Evolutionary conservation across 129 eudicot species (phyloP).

Genomic region (Helianthus annuus): DNA sequence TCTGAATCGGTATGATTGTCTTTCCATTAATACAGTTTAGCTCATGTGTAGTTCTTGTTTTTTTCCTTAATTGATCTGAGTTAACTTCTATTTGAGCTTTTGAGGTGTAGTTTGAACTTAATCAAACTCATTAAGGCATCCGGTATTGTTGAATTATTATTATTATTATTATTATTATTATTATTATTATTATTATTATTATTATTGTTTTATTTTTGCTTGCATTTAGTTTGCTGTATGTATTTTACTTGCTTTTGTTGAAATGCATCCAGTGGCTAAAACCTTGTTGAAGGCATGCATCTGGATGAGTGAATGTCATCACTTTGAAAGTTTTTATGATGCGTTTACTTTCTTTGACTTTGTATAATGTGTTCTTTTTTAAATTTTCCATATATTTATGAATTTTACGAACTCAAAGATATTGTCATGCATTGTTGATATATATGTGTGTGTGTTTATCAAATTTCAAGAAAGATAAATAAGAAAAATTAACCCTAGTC

Average conservation of each 20-base stretch:
- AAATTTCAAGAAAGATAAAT: background rate
- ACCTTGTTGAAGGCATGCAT: background rate
- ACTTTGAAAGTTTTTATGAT: background rate
- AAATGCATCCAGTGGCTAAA: conserved; percentile 2
- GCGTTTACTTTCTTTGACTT: background rate
- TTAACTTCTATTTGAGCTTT: background rate
- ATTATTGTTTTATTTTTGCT: no score
- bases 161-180: no score
- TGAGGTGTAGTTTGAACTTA: background rate
- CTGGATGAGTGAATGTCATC: no score
- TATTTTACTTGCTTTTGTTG: conserved; percentile 9
- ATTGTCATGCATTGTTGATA: background rate
- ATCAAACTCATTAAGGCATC: background rate
- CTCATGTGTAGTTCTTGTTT: background rate
- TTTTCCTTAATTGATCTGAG: background rate
- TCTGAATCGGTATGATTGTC: conserved; percentile 53
- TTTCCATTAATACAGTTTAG: conserved; percentile 8
- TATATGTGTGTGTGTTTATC: background rate
- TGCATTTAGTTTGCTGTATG: background rate
- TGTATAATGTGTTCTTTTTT: background rate
- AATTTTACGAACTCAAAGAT: background rate
- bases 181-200: no score
- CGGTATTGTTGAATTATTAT: no score
- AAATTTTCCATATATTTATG: background rate
- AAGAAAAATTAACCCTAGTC: conserved; percentile 4